A percentile compares a stretch with the other conserved stretches of the same genome.
Conservation (phyloP, 129 eudicot genomes). For the Flaveria ramosissima region DNA sequence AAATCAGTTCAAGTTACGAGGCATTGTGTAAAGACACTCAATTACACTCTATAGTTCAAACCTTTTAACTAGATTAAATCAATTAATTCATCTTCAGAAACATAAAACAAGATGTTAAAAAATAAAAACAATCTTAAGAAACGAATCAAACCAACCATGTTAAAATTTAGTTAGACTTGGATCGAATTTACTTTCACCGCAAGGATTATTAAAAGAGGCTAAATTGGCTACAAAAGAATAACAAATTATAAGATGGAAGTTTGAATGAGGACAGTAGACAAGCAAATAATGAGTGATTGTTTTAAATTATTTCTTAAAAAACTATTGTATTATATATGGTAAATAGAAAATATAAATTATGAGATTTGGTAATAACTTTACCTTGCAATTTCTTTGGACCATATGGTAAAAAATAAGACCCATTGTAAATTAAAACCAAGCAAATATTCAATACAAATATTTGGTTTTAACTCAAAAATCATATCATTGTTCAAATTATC, state of each 20-base stretch:
- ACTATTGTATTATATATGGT: background rate
- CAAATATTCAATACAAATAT: background rate
- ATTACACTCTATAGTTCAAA: no score
- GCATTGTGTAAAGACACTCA: no score
- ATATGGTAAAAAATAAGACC: no score
- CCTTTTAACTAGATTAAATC: no score
- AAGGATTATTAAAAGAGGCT: background rate
- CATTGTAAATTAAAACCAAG: background rate
- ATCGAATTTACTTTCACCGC: background rate
- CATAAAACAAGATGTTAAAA: background rate
- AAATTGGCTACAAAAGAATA: background rate
- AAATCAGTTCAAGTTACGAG: no score
- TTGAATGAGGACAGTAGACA: background rate
- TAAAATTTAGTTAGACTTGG: background rate
- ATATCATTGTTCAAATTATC: background rate
- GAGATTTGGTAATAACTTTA: no score
- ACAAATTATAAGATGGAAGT: background rate
- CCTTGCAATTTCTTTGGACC: background rate
- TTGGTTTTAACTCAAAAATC: background rate
- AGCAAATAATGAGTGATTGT: background rate
- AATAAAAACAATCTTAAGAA: background rate
- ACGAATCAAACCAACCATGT: background rate
- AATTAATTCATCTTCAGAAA: background rate
- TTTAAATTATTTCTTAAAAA: background rate
- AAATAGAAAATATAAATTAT: background rate